A percentile compares a stretch with the other conserved stretches of the same genome.
Evolutionary conservation across 176 grass and related monocot species (phyloP).

Genomic region (Cenchrus purpureus): DNA sequence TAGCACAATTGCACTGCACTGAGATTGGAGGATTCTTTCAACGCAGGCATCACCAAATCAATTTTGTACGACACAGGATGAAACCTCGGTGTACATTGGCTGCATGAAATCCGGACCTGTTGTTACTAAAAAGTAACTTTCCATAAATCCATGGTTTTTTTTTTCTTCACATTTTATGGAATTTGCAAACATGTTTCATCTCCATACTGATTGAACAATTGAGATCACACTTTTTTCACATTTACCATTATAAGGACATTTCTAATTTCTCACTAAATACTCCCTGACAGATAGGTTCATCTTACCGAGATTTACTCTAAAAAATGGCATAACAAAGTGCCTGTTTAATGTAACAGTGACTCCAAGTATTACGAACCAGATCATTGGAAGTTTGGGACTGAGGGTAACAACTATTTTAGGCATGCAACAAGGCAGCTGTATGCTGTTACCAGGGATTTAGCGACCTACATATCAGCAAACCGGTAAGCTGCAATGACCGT

Average conservation of each 20-base stretch:
- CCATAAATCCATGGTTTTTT: not conserved
- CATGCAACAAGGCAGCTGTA: slow-evolving; percentile 80
- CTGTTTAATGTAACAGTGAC: slow-evolving; percentile 52
- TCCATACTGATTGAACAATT: not conserved
- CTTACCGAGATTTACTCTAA: slow-evolving; percentile 7
- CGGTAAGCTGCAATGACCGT: slow-evolving; percentile 47
- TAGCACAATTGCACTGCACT: not conserved
- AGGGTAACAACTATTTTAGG: slow-evolving; percentile 81
- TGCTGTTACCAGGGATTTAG: slow-evolving; percentile 78
- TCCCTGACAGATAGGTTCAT: slow-evolving; percentile 7
- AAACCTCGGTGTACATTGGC: slow-evolving; percentile 76
- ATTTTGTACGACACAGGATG: slow-evolving; percentile 60
- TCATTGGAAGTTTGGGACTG: slow-evolving; percentile 80
- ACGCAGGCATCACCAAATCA: slow-evolving; percentile 58
- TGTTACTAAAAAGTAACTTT: slow-evolving; percentile 59
- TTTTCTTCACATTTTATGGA: not conserved
- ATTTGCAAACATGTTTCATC: not conserved
- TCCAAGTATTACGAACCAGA: slow-evolving; percentile 77
- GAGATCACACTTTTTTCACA: not conserved
- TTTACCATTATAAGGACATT: not conserved
- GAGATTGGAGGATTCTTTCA: slow-evolving; percentile 5
- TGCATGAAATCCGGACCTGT: slow-evolving; percentile 88
- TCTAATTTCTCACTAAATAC: slow-evolving; percentile 22
- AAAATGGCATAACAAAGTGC: slow-evolving; percentile 23
- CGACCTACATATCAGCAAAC: slow-evolving; percentile 74